Percentiles rank a stretch among this genome's conserved stretches.
Conservation (phyloP, 2,329 filamentous ascomycete genomes). For the Epichloe uncinata region DNA sequence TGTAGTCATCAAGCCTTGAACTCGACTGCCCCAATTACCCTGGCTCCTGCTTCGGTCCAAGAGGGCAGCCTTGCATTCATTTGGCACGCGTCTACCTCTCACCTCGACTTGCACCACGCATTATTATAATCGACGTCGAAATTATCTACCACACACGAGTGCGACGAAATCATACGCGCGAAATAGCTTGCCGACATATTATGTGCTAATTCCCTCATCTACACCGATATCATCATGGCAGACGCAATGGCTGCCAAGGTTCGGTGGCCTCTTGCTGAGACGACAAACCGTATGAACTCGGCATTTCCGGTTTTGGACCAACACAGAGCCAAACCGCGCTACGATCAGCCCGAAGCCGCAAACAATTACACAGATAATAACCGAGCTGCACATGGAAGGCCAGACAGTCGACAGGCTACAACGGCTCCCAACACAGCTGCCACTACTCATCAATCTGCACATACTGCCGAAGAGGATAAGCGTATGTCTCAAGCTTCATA, state of each 20-base stretch:
- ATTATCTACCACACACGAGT: constrained; percentile 4
- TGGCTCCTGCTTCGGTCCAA: constrained; percentile 2
- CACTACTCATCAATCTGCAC: constrained; percentile 12
- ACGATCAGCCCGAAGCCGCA: constrained; percentile 11
- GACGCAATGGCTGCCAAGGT: constrained; percentile 17
- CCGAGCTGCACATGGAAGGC: constrained; percentile 3
- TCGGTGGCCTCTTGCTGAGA: constrained; percentile 33
- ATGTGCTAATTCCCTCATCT: constrained; percentile 21
- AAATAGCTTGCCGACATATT: constrained; percentile 13
- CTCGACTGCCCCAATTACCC: background rate
- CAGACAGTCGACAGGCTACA: background rate
- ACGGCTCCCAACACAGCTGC: background rate
- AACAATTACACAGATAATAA: constrained; percentile 2
- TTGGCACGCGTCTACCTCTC: constrained; percentile 1
- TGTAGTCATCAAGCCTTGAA: background rate
- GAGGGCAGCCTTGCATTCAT: background rate
- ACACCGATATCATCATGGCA: constrained; percentile 14
- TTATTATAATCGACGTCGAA: background rate
- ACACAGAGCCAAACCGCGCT: constrained; percentile 18
- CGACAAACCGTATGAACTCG: constrained; percentile 33
- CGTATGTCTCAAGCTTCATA: constrained; percentile 29
- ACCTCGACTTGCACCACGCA: background rate
- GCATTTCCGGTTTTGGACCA: constrained; percentile 16
- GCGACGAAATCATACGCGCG: constrained; percentile 4
- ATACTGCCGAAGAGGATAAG: constrained; percentile 21